Evolutionary conservation across 768 basidiomycete genomes (phyloP).

Genomic region (Guyanaporus albipodus): DNA sequence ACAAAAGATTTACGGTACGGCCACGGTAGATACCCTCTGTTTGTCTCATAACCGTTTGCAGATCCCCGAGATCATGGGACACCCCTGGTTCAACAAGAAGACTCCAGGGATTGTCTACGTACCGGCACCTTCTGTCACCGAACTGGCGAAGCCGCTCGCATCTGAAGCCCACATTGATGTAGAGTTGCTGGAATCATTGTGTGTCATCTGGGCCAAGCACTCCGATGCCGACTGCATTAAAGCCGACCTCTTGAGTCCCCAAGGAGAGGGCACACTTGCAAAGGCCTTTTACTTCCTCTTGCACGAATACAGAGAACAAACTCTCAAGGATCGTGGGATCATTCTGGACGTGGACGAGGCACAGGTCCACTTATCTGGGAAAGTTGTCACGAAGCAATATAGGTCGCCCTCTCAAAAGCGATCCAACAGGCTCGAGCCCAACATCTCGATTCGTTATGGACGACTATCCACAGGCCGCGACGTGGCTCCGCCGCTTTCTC

Average conservation of each 20-base stretch:
- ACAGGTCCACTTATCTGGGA: constrained; percentile 19
- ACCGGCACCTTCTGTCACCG: constrained; percentile 57
- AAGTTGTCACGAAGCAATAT: constrained; percentile 40
- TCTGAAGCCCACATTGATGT: constrained; percentile 69
- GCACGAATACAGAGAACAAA: constrained; percentile 66
- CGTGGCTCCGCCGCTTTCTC: constrained; percentile 28
- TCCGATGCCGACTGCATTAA: constrained; percentile 56
- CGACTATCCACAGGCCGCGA: constrained; percentile 25
- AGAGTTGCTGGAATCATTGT: constrained; percentile 73
- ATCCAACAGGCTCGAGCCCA: constrained; percentile 14
- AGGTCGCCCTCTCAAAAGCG: constrained; percentile 37
- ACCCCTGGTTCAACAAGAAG: constrained; percentile 73
- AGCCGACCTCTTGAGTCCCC: constrained; percentile 63
- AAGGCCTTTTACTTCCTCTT: constrained; percentile 91
- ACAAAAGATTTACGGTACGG: constrained; percentile 73
- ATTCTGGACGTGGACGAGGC: constrained; percentile 33
- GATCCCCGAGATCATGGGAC: constrained; percentile 82
- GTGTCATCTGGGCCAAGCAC: constrained; percentile 80
- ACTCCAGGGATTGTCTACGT: constrained; percentile 48
- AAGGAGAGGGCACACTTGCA: constrained; percentile 67
- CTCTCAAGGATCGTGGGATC: constrained; percentile 51
- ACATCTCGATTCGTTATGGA: constrained; percentile 7
- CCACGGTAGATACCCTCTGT: not conserved
- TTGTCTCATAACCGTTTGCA: constrained; percentile 29
- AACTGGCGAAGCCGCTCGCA: constrained; percentile 65